These are phyloP conservation scores for Xanthoconium purpureum DNA, from an alignment of 768 basidiomycete species.

Conservation along the genomic window DNA sequence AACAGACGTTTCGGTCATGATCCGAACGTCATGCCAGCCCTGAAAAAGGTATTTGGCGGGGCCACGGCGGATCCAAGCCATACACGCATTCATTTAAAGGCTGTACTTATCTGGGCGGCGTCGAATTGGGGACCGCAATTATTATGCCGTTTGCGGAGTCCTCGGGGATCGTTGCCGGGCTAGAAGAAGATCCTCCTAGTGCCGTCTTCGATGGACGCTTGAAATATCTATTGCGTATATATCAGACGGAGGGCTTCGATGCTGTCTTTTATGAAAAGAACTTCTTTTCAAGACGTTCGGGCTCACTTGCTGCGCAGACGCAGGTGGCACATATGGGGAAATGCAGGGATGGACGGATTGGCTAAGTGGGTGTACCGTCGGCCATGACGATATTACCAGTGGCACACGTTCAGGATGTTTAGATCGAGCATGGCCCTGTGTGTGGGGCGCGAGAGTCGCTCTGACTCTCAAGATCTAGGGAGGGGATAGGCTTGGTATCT, in stretches of 20 bases:
- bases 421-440: conserved; percentile 5
- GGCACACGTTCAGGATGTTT: background rate
- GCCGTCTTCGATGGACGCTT: conserved; percentile 18
- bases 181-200: conserved; percentile 19
- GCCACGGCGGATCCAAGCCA: conserved; percentile 12
- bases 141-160: conserved; percentile 13
- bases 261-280: conserved; percentile 3
- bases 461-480: background rate
- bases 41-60: conserved; percentile 4
- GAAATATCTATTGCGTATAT: conserved; percentile 15
- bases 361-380: background rate
- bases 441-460: conserved; percentile 1
- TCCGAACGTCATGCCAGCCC: conserved; percentile 16
- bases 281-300: conserved; percentile 11
- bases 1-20: conserved; percentile 1
- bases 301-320: background rate
- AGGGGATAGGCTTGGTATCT: background rate
- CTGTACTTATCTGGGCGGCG: background rate
- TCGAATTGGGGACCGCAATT: background rate
- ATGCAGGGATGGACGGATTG: background rate
- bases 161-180: conserved; percentile 14
- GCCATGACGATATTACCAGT: no score
- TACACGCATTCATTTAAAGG: conserved; percentile 4
- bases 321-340: conserved; percentile 1
- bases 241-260: conserved; percentile 16